Base-by-base conservation (phyloP, 306 rosid genomes). In the Hippophae gyantsensis region DNA sequence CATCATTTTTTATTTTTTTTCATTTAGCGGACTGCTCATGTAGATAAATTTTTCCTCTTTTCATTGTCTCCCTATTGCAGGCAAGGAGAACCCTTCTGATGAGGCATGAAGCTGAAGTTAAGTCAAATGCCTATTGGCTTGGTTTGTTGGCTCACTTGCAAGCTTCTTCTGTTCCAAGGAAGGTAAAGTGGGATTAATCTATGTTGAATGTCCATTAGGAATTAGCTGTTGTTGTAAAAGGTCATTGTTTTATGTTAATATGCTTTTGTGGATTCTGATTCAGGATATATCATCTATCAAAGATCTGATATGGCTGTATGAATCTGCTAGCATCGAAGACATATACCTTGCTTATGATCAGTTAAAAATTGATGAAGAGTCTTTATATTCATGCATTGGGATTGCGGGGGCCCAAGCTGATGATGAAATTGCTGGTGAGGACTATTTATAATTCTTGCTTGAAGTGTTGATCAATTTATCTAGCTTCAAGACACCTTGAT, bases 91-190 rank as follows among this genome's bases (percentile, higher is more conserved):
- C 96, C 55, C 89, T 92, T 74, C 81, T 92, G 61, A 90, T 90
- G 95, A 85, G 98, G 62, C 93, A 92, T 69, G 98, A 92, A 77
- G 98, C 98, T 67, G 96, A 92, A 82, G 82, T 92, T 10, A 92
- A 87, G 78, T 92, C 96, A 58, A 92, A 92, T 81, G 95, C 88
- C 41, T 87, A 87, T 72, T 87, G 96, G 98, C 85, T 92, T 75
- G 98, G 96, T 69, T 76, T 92, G 69, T 75, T 92, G 69, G 95
- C 95, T 66, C 98, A 92, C 74, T 79, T 92, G 53, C 96, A 92
- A 77, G 89, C 98, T 52, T 74, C 95, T 81, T 87, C 88, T 67
- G 98, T 85, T 72, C 95, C 96, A 69, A 82, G 93, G 78, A 92
- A 92, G 98, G 98, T 92, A 82, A 69, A 78, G 58, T 72, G 42